Evolutionary conservation across 1,284 basidiomycete genomes (phyloP), one percentile per base, ranked within the genome.

Genomic region (Ganoderma meredithae): DNA sequence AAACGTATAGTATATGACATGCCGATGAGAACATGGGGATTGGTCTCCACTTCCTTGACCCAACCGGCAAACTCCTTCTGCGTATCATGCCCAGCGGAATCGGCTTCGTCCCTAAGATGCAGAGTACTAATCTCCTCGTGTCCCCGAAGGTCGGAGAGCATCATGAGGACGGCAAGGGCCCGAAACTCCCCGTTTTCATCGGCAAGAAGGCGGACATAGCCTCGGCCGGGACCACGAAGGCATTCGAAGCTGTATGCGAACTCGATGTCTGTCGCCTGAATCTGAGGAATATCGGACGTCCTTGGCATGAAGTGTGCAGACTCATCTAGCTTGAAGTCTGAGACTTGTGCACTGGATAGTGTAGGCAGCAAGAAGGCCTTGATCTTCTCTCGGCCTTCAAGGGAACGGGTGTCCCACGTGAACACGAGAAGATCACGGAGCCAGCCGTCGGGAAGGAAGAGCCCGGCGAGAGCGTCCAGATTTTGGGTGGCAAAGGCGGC

Each of bases 321-420:
- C 4, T 76, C 71, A 60, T 81, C 79, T 25, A 84, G 72, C 41
- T 73, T 66, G 53, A 83, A 62, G 56, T 78, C 70, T 15, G 73
- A 71, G 15, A 83, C 67, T 17, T 73, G 64, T 8, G 76, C 74
- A 8, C 62, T 19, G 8, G 71, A 47, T 22, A 81, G 72, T 7
- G 72, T 72, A 68, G 84, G 82, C 1, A 63, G 56, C 36, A 88
- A 78, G 76, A 87, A 85, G 40, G 75, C 72, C 0, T 69, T 72
- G 71, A 90, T 84, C 62, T 76, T 75, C 2, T 77, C 62, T 12
- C 71, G 66, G 6, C 85, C 83, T 66, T 83, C 80, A 72, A 90
- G 85, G 0, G 89, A 88, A 43, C 88, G 86, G 69, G 88, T 84
- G 73, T 88, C 84, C 88, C 88, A 90, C 3, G 88, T 88, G 59